Evolutionary conservation across 192 early-diverging fungal genomes (phyloP).

Genomic region (Spizellomyces punctatus): DNA sequence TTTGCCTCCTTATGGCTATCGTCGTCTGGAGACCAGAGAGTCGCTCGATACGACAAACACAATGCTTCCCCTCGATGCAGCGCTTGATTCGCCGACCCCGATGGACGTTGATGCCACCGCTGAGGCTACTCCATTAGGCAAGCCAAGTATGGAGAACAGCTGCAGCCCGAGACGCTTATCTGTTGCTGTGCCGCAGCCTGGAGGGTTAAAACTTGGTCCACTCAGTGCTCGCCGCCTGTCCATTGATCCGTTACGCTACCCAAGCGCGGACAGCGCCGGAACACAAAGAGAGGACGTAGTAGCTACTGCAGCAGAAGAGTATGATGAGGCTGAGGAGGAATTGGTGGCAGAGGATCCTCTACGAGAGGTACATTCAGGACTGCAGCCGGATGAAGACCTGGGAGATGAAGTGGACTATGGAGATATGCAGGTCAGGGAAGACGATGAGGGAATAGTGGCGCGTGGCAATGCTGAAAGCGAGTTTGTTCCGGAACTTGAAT

Average conservation of each 20-base stretch:
- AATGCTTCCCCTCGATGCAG: not conserved
- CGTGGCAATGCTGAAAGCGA: not conserved
- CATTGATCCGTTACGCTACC: constrained; percentile 10
- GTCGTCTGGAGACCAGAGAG: not conserved
- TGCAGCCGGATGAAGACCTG: not conserved
- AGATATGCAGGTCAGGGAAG: too few relatives aligned
- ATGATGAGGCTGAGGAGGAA: not conserved
- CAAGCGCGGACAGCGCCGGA: not conserved
- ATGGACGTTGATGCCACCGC: not conserved
- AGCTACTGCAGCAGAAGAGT: not conserved
- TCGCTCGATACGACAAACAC: not conserved
- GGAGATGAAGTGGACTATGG: not conserved
- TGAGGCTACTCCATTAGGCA: not conserved
- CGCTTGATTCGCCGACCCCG: not conserved
- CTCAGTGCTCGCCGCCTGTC: not conserved
- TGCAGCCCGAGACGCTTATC: not conserved
- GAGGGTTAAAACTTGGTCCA: not conserved
- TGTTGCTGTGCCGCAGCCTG: not conserved
- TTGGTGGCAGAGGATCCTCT: not conserved
- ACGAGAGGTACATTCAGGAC: not conserved
- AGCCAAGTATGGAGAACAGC: not conserved
- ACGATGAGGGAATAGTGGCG: too few relatives aligned
- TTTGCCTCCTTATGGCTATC: constrained; percentile 7
- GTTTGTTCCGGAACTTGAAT: not conserved
- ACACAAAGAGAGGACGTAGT: not conserved